Conservation (phyloP, 2,329 filamentous ascomycete genomes). For the Chrysoporthe cubensis region DNA sequence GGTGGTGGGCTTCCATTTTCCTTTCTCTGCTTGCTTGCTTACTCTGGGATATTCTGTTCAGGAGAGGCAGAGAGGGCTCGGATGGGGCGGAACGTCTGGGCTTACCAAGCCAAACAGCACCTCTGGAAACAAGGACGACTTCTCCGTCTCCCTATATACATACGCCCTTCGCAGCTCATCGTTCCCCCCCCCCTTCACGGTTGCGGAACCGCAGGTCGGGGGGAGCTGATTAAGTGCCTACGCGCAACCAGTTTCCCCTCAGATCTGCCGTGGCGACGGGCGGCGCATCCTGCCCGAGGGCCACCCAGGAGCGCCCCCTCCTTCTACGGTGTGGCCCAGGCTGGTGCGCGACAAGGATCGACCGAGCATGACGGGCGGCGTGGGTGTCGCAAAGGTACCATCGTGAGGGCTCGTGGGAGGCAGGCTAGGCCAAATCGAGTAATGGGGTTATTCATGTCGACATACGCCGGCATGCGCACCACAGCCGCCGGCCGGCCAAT, state of each 20-base stretch:
- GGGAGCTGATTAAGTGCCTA: slow-evolving; percentile 2
- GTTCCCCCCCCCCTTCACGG: not conserved
- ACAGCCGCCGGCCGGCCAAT: not conserved
- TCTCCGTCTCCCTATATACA: not conserved
- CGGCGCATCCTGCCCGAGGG: too few relatives aligned
- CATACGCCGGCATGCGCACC: not conserved
- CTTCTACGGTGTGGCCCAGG: too few relatives aligned
- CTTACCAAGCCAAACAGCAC: not conserved
- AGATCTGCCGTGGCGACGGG: not conserved
- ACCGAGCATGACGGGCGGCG: not conserved
- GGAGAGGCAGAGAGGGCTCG: not conserved
- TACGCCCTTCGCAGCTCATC: not conserved
- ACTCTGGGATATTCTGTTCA: not conserved
- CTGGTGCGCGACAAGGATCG: not conserved
- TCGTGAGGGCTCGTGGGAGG: not conserved
- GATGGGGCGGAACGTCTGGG: not conserved
- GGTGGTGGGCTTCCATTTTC: not conserved
- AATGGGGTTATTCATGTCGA: slow-evolving; percentile 21
- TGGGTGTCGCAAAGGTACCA: not conserved
- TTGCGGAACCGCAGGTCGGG: not conserved
- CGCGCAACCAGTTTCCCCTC: not conserved
- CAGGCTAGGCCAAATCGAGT: slow-evolving; percentile 9
- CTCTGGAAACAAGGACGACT: too few relatives aligned
- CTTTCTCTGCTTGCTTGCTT: not conserved
- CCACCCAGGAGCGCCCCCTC: not conserved